phyloP scores from a whole-genome alignment of 371 early-diverging fungal species.

The Batkoa obscura region DNA sequence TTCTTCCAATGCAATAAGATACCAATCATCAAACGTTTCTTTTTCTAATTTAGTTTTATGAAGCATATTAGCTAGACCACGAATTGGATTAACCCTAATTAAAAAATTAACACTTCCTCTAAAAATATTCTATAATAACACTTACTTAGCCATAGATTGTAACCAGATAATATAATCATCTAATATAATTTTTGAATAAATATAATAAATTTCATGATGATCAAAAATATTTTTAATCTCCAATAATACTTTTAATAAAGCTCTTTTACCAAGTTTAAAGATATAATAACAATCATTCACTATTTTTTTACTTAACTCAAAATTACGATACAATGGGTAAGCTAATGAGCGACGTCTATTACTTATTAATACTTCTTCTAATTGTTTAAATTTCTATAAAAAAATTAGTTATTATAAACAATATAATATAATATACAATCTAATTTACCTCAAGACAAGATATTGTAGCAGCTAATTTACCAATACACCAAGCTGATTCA shows the following conservation, averaged over 20 bases:
- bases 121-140: neutral
- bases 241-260: conserved; percentile 57
- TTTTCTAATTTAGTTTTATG: no score
- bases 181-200: conserved; percentile 67
- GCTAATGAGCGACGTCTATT: conserved; percentile 56
- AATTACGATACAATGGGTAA: conserved; percentile 72
- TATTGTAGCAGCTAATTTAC: conserved; percentile 58
- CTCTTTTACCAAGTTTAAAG: conserved; percentile 63
- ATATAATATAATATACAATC: neutral
- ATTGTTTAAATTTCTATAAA: conserved; percentile 32
- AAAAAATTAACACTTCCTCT: no score
- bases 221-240: conserved; percentile 58
- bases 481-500: conserved; percentile 81
- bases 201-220: conserved; percentile 66
- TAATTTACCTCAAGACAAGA: conserved; percentile 50
- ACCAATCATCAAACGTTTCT: no score
- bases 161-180: conserved; percentile 94
- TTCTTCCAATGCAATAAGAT: no score
- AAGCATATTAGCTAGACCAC: no score
- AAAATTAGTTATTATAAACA: conserved; percentile 11
- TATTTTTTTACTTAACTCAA: conserved; percentile 39
- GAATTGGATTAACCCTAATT: no score
- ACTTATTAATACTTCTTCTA: conserved; percentile 38
- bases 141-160: conserved; percentile 27
- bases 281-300: conserved; percentile 64